Conservation (phyloP, 257 asterid species). For the Solanum acaule region DNA sequence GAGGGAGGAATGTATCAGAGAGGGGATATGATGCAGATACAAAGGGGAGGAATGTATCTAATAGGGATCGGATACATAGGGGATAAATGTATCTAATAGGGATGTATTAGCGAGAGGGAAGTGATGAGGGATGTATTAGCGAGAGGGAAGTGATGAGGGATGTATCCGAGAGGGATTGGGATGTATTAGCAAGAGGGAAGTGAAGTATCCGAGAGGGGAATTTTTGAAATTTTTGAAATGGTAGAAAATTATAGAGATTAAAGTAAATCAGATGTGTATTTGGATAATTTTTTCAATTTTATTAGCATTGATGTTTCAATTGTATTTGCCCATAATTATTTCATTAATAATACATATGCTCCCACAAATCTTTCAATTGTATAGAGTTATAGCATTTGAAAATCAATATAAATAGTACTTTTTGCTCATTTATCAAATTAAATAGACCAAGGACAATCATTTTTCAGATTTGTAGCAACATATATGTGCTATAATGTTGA, state of each 20-base stretch:
- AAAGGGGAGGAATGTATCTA: too few species aligned
- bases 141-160: too few species aligned
- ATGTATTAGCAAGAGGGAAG: too few species aligned
- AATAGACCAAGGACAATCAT: neutral
- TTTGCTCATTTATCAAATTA: neutral
- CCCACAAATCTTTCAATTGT: neutral
- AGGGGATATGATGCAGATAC: too few species aligned
- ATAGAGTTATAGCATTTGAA: neutral
- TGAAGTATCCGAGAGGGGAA: too few species aligned
- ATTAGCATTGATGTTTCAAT: neutral
- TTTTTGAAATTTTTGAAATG: neutral
- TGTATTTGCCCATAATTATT: neutral
- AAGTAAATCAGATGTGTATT: neutral
- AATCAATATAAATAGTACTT: neutral
- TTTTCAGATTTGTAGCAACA: neutral
- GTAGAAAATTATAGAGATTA: neutral
- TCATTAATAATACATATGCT: neutral
- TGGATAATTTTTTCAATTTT: neutral
- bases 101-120: too few species aligned
- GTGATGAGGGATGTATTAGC: too few species aligned
- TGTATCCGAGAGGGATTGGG: too few species aligned
- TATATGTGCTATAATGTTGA: neutral
- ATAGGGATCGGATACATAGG: too few species aligned
- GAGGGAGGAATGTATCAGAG: too few species aligned
- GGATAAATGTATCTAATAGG: too few species aligned